Percentiles rank a stretch among this genome's conserved stretches.
Evolutionary conservation across 495 filamentous ascomycete species (phyloP).

Genomic region (Penicillium riverlandense): DNA sequence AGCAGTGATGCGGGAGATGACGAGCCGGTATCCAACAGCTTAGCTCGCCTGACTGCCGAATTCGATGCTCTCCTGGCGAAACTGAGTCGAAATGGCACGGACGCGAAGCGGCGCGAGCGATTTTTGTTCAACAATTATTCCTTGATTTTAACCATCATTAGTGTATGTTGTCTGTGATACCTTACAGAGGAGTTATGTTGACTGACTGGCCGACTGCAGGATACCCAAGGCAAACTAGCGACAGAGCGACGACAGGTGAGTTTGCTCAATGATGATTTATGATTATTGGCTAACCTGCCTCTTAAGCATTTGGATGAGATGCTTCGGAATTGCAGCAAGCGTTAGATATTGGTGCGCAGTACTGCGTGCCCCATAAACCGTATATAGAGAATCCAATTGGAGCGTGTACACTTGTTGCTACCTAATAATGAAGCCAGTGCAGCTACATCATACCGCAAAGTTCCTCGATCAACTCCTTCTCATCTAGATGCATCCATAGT

Average conservation of each 20-base stretch:
- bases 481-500: no score
- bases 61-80: slow-evolving; percentile 71
- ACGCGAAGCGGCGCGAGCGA: slow-evolving; percentile 71
- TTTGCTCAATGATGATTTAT: not conserved
- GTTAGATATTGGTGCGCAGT: slow-evolving; percentile 9
- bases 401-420: no score
- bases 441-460: no score
- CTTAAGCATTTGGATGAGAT: slow-evolving; percentile 38
- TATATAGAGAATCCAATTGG: not conserved
- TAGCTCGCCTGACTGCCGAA: slow-evolving; percentile 67
- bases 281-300: slow-evolving; percentile 1
- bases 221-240: slow-evolving; percentile 73
- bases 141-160: slow-evolving; percentile 83
- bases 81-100: slow-evolving; percentile 58
- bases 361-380: not conserved
- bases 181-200: slow-evolving; percentile 6
- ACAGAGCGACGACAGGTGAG: slow-evolving; percentile 57
- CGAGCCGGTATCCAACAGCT: slow-evolving; percentile 78
- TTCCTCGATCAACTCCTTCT: no score
- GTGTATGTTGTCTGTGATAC: slow-evolving; percentile 31
- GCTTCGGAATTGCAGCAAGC: slow-evolving; percentile 36
- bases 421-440: no score
- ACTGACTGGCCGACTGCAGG: slow-evolving; percentile 26
- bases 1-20: slow-evolving; percentile 86
- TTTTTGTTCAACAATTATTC: slow-evolving; percentile 95